phyloP scores from a whole-genome alignment of 2,329 filamentous ascomycete genomes.

The Tetracladium maxilliforme region DNA sequence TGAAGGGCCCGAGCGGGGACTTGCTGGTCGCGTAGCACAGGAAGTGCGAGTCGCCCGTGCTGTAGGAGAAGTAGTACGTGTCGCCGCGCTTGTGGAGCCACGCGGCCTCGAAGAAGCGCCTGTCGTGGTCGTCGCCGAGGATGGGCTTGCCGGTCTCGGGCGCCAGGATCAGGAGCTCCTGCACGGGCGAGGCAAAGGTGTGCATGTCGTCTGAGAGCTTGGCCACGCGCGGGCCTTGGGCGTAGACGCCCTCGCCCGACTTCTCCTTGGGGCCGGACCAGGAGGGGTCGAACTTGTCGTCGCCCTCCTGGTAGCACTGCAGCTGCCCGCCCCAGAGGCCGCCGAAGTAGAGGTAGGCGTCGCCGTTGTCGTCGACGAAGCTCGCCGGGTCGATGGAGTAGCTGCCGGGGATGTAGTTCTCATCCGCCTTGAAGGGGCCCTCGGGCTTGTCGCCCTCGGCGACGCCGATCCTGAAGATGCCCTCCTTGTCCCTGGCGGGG shows the following conservation, averaged over 20 bases:
- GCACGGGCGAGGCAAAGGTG: conserved; percentile 34
- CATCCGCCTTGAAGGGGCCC: conserved; percentile 55
- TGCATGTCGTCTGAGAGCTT: conserved; percentile 51
- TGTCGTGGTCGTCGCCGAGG: conserved; percentile 52
- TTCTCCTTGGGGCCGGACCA: conserved; percentile 46
- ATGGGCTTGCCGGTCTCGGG: conserved; percentile 43
- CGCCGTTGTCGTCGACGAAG: conserved; percentile 55
- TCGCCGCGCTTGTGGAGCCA: conserved; percentile 64
- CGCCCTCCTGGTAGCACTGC: conserved; percentile 53
- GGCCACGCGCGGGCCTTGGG: conserved; percentile 53
- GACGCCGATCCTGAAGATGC: conserved; percentile 62
- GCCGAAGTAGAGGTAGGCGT: conserved; percentile 60
- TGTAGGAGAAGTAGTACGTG: conserved; percentile 64
- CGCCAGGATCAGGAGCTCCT: conserved; percentile 50
- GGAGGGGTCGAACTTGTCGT: conserved; percentile 35
- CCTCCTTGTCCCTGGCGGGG: conserved; percentile 56
- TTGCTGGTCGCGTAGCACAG: conserved; percentile 53
- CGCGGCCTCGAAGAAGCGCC: conserved; percentile 67
- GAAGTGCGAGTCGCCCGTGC: conserved; percentile 65
- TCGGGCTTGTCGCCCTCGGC: conserved; percentile 47
- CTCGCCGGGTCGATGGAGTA: conserved; percentile 66
- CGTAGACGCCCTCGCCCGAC: conserved; percentile 32
- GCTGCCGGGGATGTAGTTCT: conserved; percentile 48
- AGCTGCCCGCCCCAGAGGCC: conserved; percentile 72
- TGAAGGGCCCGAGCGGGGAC: conserved; percentile 56